Percentiles rank a stretch among this genome's conserved stretches.
These are phyloP conservation scores for Phytophthora litchii DNA, from an alignment of 352 stramenopile genomes.

Conservation along the genomic window DNA sequence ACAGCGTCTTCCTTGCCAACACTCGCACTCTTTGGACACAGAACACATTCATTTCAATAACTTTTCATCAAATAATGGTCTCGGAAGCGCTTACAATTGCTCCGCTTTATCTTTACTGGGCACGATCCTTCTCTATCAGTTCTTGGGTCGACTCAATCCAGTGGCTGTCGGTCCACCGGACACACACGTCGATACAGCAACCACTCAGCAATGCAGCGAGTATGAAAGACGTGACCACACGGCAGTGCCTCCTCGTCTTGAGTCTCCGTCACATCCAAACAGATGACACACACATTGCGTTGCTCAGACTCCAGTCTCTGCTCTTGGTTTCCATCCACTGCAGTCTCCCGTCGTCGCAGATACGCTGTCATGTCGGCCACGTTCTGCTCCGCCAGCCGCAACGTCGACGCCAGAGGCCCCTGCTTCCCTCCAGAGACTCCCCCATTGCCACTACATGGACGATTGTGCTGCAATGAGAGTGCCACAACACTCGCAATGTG, in stretches of 20 bases:
- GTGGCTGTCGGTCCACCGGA: conserved; percentile 38
- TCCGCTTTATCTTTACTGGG: no score
- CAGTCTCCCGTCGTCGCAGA: conserved; percentile 12
- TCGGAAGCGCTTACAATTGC: no score
- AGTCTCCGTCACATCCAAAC: conserved; percentile 23
- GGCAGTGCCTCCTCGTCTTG: conserved; percentile 27
- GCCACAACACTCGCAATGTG: conserved; percentile 33
- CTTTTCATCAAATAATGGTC: no score
- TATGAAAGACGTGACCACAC: conserved; percentile 51
- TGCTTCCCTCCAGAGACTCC: conserved; percentile 3
- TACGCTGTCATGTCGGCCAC: conserved; percentile 35
- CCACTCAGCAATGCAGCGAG: conserved; percentile 40
- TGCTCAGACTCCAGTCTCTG: not conserved
- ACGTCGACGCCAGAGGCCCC: conserved; percentile 28
- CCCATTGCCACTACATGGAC: not conserved
- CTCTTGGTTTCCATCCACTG: not conserved
- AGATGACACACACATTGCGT: conserved; percentile 41
- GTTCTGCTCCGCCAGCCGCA: conserved; percentile 36
- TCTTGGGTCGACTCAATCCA: conserved; percentile 18
- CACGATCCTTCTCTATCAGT: no score
- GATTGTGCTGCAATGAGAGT: conserved; percentile 28
- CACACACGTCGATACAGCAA: conserved; percentile 38
- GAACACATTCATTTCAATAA: no score
- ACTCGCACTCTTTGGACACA: no score
- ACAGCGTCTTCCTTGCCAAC: conserved; percentile 39